Evolutionary conservation across 352 stramenopile species (phyloP), one percentile per base, ranked within the genome.

Genomic region (Globisporangium takayamanum): DNA sequence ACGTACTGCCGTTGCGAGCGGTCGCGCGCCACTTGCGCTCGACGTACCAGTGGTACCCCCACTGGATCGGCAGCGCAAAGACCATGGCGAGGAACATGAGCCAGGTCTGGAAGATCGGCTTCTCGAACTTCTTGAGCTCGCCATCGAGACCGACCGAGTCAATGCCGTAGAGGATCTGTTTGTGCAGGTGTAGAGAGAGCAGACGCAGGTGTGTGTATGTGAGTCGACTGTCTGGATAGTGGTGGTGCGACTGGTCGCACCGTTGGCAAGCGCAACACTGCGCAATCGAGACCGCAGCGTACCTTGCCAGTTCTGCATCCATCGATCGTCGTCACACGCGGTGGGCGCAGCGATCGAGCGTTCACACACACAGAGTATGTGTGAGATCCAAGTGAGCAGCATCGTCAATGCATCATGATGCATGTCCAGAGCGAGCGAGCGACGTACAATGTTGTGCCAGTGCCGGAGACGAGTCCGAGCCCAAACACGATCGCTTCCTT

Each of bases 41-140:
- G 10, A 92, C 62, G 56, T 92, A 70, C 68, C 77, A 89, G 58
- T 89, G 84, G 63, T 94, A 94, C 10, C 62, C 63, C 72, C 78
- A 95, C 65, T 98, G 95, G 67, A 98, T 97, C 16, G 91, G 74
- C 16, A 98, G 69, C 20, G 89, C 92, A 62, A 97, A 97, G 26
- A 93, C 63, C 95, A 98, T 98, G 42, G 93, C 92, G 8, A 98
- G 70, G 72, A 98, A 98, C 94, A 98, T 98, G 63, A 96, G 88
- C 78, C 95, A 97, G 16, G 95, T 98, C 74, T 98, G 91, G 75
- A 98, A 98, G 50, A 98, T 87, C 47, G 94, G 92, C 63, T 98
- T 98, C 49, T 94, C 76, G 67, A 98, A 98, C 47, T 88, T 83
- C 72, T 97, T 95, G 15, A 91, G 65, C 52, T 94, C 70, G 18